Percentiles rank a stretch among this genome's conserved stretches.
Evolutionary conservation across 192 early-diverging fungal species (phyloP).

Genomic region (Coemansia sp.): DNA sequence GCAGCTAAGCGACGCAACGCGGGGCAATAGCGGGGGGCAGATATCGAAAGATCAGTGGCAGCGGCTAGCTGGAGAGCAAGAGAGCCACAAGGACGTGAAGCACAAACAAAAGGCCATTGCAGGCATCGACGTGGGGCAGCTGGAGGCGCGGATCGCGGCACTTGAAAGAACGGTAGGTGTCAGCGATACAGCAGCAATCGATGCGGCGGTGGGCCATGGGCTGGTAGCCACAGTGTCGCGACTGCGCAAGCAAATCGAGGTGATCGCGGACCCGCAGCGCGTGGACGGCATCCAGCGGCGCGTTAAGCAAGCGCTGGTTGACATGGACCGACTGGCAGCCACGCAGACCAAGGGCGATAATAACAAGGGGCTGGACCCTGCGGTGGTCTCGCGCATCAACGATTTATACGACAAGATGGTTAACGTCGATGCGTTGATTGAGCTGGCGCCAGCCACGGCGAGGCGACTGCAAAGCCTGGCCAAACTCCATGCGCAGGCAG

Average conservation of each 20-base stretch:
- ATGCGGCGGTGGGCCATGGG: slow-evolving; percentile 54
- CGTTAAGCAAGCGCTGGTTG: slow-evolving; percentile 44
- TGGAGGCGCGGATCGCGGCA: slow-evolving; percentile 41
- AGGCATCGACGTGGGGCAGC: not conserved
- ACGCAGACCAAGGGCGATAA: not conserved
- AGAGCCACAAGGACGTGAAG: not conserved
- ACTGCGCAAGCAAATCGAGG: slow-evolving; percentile 41
- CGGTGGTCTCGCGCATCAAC: slow-evolving; percentile 24
- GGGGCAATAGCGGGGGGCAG: not conserved
- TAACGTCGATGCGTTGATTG: slow-evolving; percentile 75
- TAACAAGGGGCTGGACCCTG: slow-evolving; percentile 18
- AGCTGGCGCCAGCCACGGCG: slow-evolving; percentile 75
- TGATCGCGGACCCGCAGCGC: slow-evolving; percentile 42
- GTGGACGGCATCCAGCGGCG: slow-evolving; percentile 52
- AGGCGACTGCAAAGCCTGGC: slow-evolving; percentile 75
- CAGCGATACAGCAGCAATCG: not conserved
- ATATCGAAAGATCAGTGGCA: slow-evolving; percentile 20
- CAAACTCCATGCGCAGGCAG: slow-evolving; percentile 77
- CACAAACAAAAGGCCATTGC: not conserved
- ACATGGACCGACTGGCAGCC: slow-evolving; percentile 47
- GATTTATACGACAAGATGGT: slow-evolving; percentile 50
- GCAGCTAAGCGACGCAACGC: slow-evolving; percentile 11
- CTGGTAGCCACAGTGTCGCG: slow-evolving; percentile 65
- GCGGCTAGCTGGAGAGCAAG: slow-evolving; percentile 4
- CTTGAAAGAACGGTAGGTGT: slow-evolving; percentile 35